phyloP scores from a whole-genome alignment of 2,329 filamentous ascomycete genomes.

The Colletotrichum karsti region DNA sequence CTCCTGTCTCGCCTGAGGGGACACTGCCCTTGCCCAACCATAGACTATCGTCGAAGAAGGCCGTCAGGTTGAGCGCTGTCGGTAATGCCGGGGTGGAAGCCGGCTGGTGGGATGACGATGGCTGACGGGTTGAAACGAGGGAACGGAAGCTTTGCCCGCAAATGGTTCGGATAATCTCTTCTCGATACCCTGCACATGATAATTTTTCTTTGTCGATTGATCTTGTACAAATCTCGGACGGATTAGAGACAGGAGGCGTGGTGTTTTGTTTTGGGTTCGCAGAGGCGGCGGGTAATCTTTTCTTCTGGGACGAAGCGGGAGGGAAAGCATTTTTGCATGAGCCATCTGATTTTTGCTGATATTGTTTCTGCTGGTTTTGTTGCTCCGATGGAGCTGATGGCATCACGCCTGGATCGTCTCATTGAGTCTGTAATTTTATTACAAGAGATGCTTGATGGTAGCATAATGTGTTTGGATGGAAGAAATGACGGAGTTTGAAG shows the following conservation, averaged over 20 bases:
- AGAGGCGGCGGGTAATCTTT: neutral
- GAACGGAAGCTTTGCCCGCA: neutral
- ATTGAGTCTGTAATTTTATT: conserved; percentile 19
- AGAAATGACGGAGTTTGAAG: neutral
- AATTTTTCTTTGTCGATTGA: conserved; percentile 23
- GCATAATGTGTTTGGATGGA: neutral
- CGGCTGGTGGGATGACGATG: conserved; percentile 53
- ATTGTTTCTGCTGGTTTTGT: neutral
- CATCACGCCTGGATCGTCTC: neutral
- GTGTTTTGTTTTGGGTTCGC: conserved; percentile 9
- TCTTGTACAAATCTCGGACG: conserved; percentile 13
- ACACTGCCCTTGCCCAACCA: conserved; percentile 4
- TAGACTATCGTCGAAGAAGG: conserved; percentile 44
- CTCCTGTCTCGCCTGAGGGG: conserved; percentile 34
- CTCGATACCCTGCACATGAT: conserved; percentile 30
- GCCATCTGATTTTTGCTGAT: neutral
- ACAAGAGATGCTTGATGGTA: conserved; percentile 2
- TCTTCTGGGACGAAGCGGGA: conserved; percentile 14
- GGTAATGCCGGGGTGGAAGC: conserved; percentile 40
- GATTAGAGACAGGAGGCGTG: conserved; percentile 10
- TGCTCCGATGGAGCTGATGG: neutral
- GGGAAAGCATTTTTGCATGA: conserved; percentile 4
- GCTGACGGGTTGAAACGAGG: conserved; percentile 35
- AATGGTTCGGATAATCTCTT: conserved; percentile 22
- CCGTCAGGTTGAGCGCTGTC: conserved; percentile 51